Evolutionary conservation across 441 rosid genomes (phyloP).

Genomic region (Brassica balearica): DNA sequence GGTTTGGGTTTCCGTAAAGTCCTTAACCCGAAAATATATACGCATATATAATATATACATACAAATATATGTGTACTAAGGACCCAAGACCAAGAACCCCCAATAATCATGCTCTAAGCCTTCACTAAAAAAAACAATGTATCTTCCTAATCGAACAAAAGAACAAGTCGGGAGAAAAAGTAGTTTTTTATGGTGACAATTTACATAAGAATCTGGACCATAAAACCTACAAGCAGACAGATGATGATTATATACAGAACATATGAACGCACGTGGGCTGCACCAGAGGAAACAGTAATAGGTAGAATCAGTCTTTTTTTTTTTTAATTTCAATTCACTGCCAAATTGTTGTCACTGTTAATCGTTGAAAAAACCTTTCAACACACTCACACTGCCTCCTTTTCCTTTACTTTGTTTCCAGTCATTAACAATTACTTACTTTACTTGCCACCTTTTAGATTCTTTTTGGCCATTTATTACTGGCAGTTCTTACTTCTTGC

Average conservation of each 20-base stretch:
- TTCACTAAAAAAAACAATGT: no score
- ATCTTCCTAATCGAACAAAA: background rate
- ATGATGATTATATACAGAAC: slow-evolving; percentile 15
- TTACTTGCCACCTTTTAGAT: slow-evolving; percentile 2
- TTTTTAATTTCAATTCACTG: slow-evolving; percentile 23
- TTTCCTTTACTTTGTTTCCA: background rate
- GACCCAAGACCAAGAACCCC: no score
- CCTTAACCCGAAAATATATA: no score
- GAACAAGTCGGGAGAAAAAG: background rate
- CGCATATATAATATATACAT: no score
- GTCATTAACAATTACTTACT: slow-evolving; percentile 21
- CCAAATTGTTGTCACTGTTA: slow-evolving; percentile 54
- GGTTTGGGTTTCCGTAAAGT: no score
- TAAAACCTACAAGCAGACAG: slow-evolving; percentile 17
- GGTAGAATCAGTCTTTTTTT: slow-evolving; percentile 16
- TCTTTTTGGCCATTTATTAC: slow-evolving; percentile 15
- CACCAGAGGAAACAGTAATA: slow-evolving; percentile 32
- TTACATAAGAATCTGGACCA: slow-evolving; percentile 15
- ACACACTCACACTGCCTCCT: slow-evolving; percentile 24
- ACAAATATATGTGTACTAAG: no score
- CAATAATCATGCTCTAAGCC: no score
- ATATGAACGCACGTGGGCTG: slow-evolving; percentile 41
- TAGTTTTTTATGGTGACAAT: slow-evolving; percentile 14
- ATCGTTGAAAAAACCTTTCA: slow-evolving; percentile 58
- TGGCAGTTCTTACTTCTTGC: background rate